Base-by-base conservation (phyloP, 176 grass and related monocot genomes). In the Tillandsia leiboldiana region DNA sequence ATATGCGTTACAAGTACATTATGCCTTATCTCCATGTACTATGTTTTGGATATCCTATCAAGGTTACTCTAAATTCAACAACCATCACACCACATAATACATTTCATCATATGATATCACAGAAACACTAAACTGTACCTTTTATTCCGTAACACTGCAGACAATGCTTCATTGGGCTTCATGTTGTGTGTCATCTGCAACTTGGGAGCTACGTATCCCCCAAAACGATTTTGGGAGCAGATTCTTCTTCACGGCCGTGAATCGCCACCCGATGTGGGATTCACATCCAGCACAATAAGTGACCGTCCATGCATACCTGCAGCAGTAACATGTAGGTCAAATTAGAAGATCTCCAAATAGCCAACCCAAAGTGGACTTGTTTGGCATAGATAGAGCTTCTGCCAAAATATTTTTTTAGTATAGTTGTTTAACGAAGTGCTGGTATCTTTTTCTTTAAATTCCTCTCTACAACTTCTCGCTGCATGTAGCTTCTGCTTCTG, bases 201-300 rank as follows among this genome's bases (percentile, higher is more conserved):
- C 74, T 49, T 87, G 76, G 24, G 89, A 85, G 17, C 66, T 87
- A 26, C 93, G 88, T 51, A 96, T 72, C n/a, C 79, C 89, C 86
- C 93, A 96, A 74, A 96, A 96, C 52, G 93, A 96, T 79, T 83
- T 89, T 0, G 89, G 93, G 58, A 87, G 76, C 27, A 92, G 47
- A 72, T 85, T 85, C 74, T 56, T 96, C 52, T 77, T 85, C 26
- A 74, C 73, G 1, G 74, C 74, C n/a, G 73, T 89, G 78, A 96
- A 97, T 24, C 69, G 65, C 93, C 93, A 97, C 26, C 93, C 89
- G 53, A 97, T 81, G 58, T 92, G 83, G 26, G 81, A 76, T 71
- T 81, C 74, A 20, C 89, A 97, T 51, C 69, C 52, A 62, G 68
- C 75, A 33, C 93, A 92, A 12, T 81, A 64, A 2, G 86, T 71